Evolutionary conservation across 768 basidiomycete genomes (phyloP).

Genomic region (Pleurotus citrinopileatus): DNA sequence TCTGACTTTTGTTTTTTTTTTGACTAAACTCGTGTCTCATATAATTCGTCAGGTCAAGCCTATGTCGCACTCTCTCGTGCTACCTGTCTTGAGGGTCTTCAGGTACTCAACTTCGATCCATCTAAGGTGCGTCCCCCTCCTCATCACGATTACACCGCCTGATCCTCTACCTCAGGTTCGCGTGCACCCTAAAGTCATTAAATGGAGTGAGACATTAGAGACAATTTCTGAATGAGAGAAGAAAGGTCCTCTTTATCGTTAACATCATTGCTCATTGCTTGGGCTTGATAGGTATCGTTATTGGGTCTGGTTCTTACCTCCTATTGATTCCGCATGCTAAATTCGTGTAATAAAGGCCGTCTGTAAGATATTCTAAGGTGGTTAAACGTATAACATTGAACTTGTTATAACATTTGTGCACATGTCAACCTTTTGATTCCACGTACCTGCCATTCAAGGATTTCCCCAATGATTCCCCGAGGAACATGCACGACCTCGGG

Average conservation of each 20-base stretch:
- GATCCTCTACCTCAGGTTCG: slow-evolving; percentile 43
- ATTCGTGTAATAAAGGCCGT: background rate
- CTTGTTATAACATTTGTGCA: no score
- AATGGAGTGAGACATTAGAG: slow-evolving; percentile 71
- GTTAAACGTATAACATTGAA: no score
- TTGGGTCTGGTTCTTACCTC: no score
- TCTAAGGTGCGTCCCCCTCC: slow-evolving; percentile 48
- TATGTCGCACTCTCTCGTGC: slow-evolving; percentile 90
- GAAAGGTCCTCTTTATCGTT: background rate
- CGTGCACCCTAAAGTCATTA: slow-evolving; percentile 68
- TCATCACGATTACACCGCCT: background rate
- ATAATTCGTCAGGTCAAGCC: slow-evolving; percentile 83
- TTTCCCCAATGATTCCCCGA: slow-evolving; percentile 7
- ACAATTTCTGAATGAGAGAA: slow-evolving; percentile 31
- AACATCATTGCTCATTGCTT: no score
- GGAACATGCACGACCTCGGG: background rate
- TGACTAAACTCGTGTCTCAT: no score
- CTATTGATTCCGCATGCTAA: no score
- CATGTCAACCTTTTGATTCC: no score
- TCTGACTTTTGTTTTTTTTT: slow-evolving; percentile 6
- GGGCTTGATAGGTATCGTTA: no score
- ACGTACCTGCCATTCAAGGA: background rate
- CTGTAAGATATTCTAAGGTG: no score
- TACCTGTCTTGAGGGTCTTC: slow-evolving; percentile 79
- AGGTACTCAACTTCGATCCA: slow-evolving; percentile 78